Evolutionary conservation across 768 basidiomycete genomes (phyloP).

Genomic region (Tylopilus rubrobrunneus): DNA sequence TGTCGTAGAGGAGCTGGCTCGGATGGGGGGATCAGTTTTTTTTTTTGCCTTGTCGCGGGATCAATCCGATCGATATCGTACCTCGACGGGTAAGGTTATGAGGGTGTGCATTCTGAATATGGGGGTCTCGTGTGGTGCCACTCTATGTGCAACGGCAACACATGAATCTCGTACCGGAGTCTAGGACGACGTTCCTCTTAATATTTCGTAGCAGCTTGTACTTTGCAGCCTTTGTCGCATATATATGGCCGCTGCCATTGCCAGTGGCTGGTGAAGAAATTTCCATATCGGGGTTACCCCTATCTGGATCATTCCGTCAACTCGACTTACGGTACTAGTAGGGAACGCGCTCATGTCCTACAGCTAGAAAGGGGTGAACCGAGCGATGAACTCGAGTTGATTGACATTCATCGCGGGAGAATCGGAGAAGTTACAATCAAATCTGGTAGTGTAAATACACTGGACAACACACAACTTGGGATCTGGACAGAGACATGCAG

Average conservation of each 20-base stretch:
- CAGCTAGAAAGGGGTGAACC: no score
- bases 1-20: slow-evolving; percentile 68
- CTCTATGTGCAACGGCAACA: not conserved
- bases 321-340: no score
- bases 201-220: not conserved
- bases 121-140: not conserved
- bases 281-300: slow-evolving; percentile 1
- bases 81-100: slow-evolving; percentile 34
- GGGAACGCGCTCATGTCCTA: no score
- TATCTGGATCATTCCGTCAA: no score
- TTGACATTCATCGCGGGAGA: no score
- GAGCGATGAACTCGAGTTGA: no score
- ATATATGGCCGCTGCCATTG: no score
- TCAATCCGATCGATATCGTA: slow-evolving; percentile 17
- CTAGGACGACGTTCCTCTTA: not conserved
- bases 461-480: no score
- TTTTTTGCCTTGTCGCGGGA: not conserved
- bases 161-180: not conserved
- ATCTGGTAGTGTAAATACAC: no score
- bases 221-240: not conserved
- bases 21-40: slow-evolving; percentile 5
- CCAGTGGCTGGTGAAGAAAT: not conserved
- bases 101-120: slow-evolving; percentile 17
- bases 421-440: no score
- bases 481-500: no score